Conservation (phyloP, 2,329 filamentous ascomycete genomes). For the Albifimbria verrucaria region DNA sequence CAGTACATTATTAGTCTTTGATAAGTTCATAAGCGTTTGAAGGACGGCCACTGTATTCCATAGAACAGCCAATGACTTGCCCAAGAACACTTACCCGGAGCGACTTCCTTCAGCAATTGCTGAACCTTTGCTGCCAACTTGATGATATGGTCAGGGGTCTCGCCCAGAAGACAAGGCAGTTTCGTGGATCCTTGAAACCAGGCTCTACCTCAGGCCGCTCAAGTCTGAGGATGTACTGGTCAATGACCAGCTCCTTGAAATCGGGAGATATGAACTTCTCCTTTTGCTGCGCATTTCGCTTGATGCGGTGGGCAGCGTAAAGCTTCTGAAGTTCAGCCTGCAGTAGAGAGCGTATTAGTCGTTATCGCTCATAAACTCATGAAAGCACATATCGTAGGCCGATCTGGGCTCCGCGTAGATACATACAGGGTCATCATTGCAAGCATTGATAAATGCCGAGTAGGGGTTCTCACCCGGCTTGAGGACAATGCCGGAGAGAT, state of each 20-base stretch:
- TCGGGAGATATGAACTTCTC: constrained; percentile 65
- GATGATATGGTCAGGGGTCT: constrained; percentile 69
- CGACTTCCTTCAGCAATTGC: constrained; percentile 56
- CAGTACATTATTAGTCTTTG: too few relatives aligned
- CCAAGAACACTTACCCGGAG: constrained; percentile 60
- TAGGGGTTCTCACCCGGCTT: constrained; percentile 68
- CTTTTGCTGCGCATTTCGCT: constrained; percentile 73
- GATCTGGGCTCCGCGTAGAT: too few relatives aligned
- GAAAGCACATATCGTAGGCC: too few relatives aligned
- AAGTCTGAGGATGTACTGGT: constrained; percentile 70
- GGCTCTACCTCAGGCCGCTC: constrained; percentile 61
- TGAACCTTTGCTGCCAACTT: constrained; percentile 68
- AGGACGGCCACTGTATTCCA: not conserved
- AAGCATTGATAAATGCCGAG: constrained; percentile 66
- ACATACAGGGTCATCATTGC: constrained; percentile 63
- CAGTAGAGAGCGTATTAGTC: not conserved
- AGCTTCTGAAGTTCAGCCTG: constrained; percentile 66
- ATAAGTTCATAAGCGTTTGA: too few relatives aligned
- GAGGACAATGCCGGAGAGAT: constrained; percentile 49
- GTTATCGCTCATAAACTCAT: too few relatives aligned
- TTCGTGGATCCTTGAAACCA: constrained; percentile 68
- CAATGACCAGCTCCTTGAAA: constrained; percentile 70
- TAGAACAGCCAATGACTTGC: not conserved
- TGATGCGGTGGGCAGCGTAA: constrained; percentile 71
- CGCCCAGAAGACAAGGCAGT: constrained; percentile 88